Evolutionary conservation across 495 filamentous ascomycete species (phyloP).

Genomic region (Xylaria flabelliformis): DNA sequence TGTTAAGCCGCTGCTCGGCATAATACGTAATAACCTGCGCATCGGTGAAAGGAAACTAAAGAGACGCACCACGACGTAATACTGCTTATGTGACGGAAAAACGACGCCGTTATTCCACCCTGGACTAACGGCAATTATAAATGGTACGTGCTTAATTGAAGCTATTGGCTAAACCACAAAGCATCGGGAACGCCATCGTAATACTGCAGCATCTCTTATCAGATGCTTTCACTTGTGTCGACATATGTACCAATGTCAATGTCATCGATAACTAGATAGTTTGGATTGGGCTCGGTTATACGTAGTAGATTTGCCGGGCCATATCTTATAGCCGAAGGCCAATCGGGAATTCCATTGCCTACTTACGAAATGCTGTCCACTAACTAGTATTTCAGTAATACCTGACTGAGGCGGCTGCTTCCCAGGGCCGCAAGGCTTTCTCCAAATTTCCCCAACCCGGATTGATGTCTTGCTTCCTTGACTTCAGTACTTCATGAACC

Average conservation of each 20-base stretch:
- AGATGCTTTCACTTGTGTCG: not conserved
- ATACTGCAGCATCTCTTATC: not conserved
- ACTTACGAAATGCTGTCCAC: no score
- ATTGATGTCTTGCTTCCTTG: not conserved
- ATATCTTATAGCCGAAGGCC: conserved; percentile 22
- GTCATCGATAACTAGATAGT: not conserved
- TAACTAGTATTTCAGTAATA: not conserved
- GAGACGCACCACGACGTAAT: conserved; percentile 8
- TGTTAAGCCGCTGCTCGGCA: conserved; percentile 9
- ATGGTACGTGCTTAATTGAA: not conserved
- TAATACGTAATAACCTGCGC: not conserved
- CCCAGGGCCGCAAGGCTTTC: conserved; percentile 15
- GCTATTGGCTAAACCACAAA: not conserved
- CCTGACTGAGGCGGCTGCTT: conserved; percentile 18
- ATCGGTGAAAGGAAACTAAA: not conserved
- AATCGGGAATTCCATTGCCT: not conserved
- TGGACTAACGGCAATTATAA: no score
- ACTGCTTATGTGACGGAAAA: not conserved
- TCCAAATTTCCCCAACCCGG: conserved; percentile 29
- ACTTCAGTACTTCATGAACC: not conserved
- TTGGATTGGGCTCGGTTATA: not conserved
- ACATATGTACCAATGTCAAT: no score
- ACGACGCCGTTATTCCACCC: no score
- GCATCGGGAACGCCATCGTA: not conserved
- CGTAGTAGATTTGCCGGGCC: not conserved